Evolutionary conservation across 192 early-diverging fungal species (phyloP), one percentile per base, ranked within the genome.

Genomic region (Phlyctochytrium planicorne): DNA sequence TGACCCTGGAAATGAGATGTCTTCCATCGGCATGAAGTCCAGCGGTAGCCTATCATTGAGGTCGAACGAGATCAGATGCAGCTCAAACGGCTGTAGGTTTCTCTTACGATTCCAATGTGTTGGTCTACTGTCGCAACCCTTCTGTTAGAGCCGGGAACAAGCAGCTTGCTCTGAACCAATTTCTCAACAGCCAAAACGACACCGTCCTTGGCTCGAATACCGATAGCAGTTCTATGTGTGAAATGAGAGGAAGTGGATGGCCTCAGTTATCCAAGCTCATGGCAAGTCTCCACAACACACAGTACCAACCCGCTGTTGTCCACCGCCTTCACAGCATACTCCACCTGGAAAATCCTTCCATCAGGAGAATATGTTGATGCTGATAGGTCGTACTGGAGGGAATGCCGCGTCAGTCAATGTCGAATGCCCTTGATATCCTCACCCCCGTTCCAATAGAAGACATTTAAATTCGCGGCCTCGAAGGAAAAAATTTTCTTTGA

Each of bases 331-430:
- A 84, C 77, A 34, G 97, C 97, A 74, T 99, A 99, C 82, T 99
- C 97, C 36, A 98, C 92, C 81, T 99, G 97, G 82, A 97, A 99
- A 66, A 99, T 90, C 61, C 96, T 90, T 62, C 97, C 97, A 80
- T 99, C 97, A 33, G 96, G 96, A 34, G 97, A 97, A 77, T 99
- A 99, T 32, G 97, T 99, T 72, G 94, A 95, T 35, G 95, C 90
- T 31, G 94, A 96, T 57, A 98, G 84, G 80, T 99, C 97, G 74
- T 99, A 99, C 70, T 70, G 60, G n/a, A n/a, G n/a, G n/a, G n/a
- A n/a, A n/a, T 47, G 40, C 20, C 40, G 40, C 40, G 40, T 47
- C 40, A 47, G 40, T 14, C 40, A 47, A 34, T 27, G 57, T 6
- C 57, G 57, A 60, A 61, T 25, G 10, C n/a, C 24, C 16, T 34